Base-by-base conservation (phyloP, 2,329 filamentous ascomycete species). In the Xylariaceae sp. region DNA sequence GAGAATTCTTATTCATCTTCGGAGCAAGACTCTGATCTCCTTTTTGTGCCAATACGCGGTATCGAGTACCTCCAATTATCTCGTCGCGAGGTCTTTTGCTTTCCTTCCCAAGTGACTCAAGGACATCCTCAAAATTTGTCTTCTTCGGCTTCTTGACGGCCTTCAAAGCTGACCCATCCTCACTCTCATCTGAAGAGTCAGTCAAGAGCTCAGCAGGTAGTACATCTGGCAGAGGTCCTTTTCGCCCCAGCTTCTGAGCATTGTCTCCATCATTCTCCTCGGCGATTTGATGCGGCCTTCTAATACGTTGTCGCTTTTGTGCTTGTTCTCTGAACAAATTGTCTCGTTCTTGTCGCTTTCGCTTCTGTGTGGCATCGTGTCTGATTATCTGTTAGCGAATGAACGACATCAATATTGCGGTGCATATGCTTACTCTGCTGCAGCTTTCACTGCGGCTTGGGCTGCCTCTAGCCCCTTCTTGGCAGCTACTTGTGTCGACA, bases 301-400 rank as follows among this genome's bases (percentile, higher is more conserved):
- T 48, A 13, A 43, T 42, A 9, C 58, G 60, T 55, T 74, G 77
- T 46, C 74, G 71, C 53, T 68, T 64, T 44, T 68, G 64, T 2
- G 76, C 76, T 59, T 81, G 77, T 40, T 74, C 64, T 57, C 77
- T 78, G 54, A 79, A 67, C 18, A 72, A 65, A 17, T 65, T 64
- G 54, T 79, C 74, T 41, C 72, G 69, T 57, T 76, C 69, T 54
- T 77, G 72, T 28, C 77, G 73, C 61, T 77, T 80, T 39, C 68
- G 67, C 60, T 76, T 80, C 47, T 72, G 62, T 4, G 64, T 64
- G 9, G 71, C 70, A 3, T 68, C 69, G 64, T 74, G 67, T 52
- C 76, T 79, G 40, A 15, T 19, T 1, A 19, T 19, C 18, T 19
- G 28, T 53, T 37, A 49, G 43, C 12, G 13, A 7, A 6, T 7